These are phyloP conservation scores for Cordyceps cicadae DNA, from an alignment of 2,329 filamentous ascomycete genomes.

Conservation along the genomic window DNA sequence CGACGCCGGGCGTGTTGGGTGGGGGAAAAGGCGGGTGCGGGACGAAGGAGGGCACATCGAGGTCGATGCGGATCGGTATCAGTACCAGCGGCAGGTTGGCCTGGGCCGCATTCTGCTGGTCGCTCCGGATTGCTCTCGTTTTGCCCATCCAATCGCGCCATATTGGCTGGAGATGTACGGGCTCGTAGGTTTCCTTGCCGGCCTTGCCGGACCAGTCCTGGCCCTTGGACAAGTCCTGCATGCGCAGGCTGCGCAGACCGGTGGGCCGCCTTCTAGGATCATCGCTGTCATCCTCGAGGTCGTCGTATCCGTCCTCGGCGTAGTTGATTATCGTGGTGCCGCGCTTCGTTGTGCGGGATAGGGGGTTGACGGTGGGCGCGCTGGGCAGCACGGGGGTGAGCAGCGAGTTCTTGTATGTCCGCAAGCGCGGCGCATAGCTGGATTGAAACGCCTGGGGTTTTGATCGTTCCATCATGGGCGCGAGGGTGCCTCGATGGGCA, in stretches of 20 bases:
- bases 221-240: slow-evolving; percentile 59
- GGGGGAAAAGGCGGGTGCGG: slow-evolving; percentile 58
- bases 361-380: slow-evolving; percentile 52
- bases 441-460: slow-evolving; percentile 80
- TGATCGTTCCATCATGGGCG: slow-evolving; percentile 39
- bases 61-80: slow-evolving; percentile 91
- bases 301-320: slow-evolving; percentile 90
- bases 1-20: slow-evolving; percentile 53
- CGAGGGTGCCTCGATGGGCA: slow-evolving; percentile 5
- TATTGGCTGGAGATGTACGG: slow-evolving; percentile 79
- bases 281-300: slow-evolving; percentile 64
- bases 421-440: slow-evolving; percentile 82
- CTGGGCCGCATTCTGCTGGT: slow-evolving; percentile 54
- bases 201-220: slow-evolving; percentile 64
- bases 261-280: slow-evolving; percentile 71
- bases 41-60: slow-evolving; percentile 75
- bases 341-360: slow-evolving; percentile 85
- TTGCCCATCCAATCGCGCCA: slow-evolving; percentile 96
- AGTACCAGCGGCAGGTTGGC: slow-evolving; percentile 78
- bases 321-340: slow-evolving; percentile 97
- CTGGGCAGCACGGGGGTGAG: slow-evolving; percentile 75
- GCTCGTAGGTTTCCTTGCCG: slow-evolving; percentile 70
- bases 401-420: slow-evolving; percentile 85
- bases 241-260: slow-evolving; percentile 72
- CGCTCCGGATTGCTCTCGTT: slow-evolving; percentile 44